A percentile compares a stretch with the other conserved stretches of the same genome.
Evolutionary conservation across 805 yeast species (phyloP).

Genomic region (Teunomyces gatunensis): DNA sequence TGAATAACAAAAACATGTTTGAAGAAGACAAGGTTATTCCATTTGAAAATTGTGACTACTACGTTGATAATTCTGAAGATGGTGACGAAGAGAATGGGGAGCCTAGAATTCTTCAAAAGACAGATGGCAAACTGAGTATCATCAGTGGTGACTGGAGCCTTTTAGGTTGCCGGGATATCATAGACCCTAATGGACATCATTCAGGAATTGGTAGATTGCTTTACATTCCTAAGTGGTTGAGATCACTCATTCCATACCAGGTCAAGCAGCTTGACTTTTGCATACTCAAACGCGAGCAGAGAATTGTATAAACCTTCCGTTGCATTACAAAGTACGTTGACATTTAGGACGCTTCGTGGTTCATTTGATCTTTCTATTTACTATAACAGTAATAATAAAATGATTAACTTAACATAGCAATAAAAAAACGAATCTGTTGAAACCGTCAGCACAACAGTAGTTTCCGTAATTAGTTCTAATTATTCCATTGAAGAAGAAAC

Average conservation of each 20-base stretch:
- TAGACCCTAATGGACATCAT: slow-evolving; percentile 53
- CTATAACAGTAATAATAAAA: neutral
- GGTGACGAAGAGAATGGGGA: slow-evolving; percentile 37
- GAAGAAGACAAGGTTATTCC: slow-evolving; percentile 55
- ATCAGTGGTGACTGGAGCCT: slow-evolving; percentile 45
- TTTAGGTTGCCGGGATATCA: slow-evolving; percentile 46
- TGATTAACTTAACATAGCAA: slow-evolving; percentile 1
- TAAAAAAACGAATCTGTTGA: neutral
- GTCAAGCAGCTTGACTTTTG: slow-evolving; percentile 53
- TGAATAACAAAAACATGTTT: slow-evolving; percentile 74
- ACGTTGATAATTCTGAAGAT: slow-evolving; percentile 56
- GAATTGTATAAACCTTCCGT: neutral
- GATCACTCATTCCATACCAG: slow-evolving; percentile 25
- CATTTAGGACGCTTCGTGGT: neutral
- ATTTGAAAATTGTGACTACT: slow-evolving; percentile 60
- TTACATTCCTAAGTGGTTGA: slow-evolving; percentile 43
- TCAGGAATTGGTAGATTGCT: slow-evolving; percentile 53
- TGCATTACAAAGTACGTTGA: neutral
- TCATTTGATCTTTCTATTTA: neutral
- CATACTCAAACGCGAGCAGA: slow-evolving; percentile 26
- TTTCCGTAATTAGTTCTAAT: neutral
- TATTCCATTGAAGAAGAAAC: neutral
- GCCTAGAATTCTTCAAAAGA: slow-evolving; percentile 15
- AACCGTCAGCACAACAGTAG: neutral
- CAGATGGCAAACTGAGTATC: slow-evolving; percentile 13